These are phyloP conservation scores for Alternaria burnsii DNA, from an alignment of 2,329 filamentous ascomycete species.

Conservation along the genomic window DNA sequence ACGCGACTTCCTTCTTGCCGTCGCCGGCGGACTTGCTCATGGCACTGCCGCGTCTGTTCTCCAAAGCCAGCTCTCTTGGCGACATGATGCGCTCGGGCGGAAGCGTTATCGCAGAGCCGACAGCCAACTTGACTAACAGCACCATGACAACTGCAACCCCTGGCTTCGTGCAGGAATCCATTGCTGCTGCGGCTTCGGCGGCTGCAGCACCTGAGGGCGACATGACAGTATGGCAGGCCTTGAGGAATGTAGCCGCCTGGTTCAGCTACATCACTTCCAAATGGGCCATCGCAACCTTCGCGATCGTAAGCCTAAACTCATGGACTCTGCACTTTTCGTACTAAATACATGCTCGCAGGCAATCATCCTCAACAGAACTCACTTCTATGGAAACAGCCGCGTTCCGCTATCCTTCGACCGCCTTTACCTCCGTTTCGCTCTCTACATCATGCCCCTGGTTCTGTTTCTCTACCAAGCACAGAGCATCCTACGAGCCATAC, in stretches of 20 bases:
- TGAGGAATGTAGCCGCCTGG: conserved; percentile 80
- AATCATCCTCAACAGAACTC: conserved; percentile 86
- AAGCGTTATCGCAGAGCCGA: conserved; percentile 67
- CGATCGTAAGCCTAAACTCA: conserved; percentile 63
- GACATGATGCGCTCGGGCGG: conserved; percentile 66
- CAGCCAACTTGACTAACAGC: conserved; percentile 56
- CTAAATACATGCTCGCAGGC: conserved; percentile 60
- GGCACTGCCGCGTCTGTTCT: conserved; percentile 74
- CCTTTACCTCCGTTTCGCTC: conserved; percentile 57
- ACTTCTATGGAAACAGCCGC: conserved; percentile 90
- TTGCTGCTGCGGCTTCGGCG: conserved; percentile 54
- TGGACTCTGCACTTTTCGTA: neutral
- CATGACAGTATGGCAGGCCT: conserved; percentile 58
- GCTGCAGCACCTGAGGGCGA: conserved; percentile 39
- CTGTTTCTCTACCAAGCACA: conserved; percentile 67
- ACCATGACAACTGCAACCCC: conserved; percentile 45
- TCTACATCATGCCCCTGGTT: conserved; percentile 44
- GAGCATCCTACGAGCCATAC: conserved; percentile 80
- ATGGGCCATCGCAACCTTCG: conserved; percentile 89
- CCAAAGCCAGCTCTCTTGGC: conserved; percentile 70
- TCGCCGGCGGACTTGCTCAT: conserved; percentile 74
- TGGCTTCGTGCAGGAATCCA: conserved; percentile 55
- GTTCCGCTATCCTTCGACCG: conserved; percentile 79
- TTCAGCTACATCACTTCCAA: conserved; percentile 74
- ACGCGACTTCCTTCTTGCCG: conserved; percentile 57